A percentile compares a stretch with the other conserved stretches of the same genome.
These are phyloP conservation scores for Malassezia restricta DNA, from an alignment of 1,284 basidiomycete species.

Conservation along the genomic window DNA sequence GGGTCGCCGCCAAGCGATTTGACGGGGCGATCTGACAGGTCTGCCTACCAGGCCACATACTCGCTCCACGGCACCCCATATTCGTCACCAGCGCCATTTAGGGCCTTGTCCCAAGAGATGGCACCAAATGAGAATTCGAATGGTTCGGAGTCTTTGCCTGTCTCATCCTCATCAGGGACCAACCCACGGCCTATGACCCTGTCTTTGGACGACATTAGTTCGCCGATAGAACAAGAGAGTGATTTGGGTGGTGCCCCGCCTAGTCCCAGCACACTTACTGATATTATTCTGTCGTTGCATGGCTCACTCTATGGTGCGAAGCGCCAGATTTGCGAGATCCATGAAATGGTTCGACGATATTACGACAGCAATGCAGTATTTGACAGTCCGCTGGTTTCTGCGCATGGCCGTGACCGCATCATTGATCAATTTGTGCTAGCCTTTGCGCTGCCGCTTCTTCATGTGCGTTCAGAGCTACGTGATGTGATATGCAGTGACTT, in stretches of 20 bases:
- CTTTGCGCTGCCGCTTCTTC: constrained; percentile 40
- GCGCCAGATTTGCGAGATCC: constrained; percentile 35
- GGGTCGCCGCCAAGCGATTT: too few relatives aligned
- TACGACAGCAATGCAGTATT: constrained; percentile 43
- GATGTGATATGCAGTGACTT: constrained; percentile 46
- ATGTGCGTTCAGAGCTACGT: constrained; percentile 41
- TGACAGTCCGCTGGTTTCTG: constrained; percentile 39
- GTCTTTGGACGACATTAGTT: not conserved
- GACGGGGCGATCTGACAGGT: too few relatives aligned
- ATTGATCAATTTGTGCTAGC: constrained; percentile 45
- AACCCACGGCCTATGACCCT: constrained; percentile 4
- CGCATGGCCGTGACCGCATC: constrained; percentile 37
- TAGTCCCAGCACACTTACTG: constrained; percentile 43
- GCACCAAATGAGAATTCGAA: not conserved
- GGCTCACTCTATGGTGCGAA: constrained; percentile 42
- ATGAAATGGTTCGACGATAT: constrained; percentile 37
- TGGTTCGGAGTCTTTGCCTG: not conserved
- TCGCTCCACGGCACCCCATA: too few relatives aligned
- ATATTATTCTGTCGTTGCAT: constrained; percentile 42
- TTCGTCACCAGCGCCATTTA: too few relatives aligned
- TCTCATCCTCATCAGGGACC: not conserved
- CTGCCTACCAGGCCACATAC: too few relatives aligned
- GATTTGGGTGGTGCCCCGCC: constrained; percentile 30
- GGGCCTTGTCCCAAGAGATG: too few relatives aligned
- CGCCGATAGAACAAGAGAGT: constrained; percentile 2